These are phyloP conservation scores for Blastobotrys persicus DNA, from an alignment of 1,139 yeast species.

Conservation along the genomic window DNA sequence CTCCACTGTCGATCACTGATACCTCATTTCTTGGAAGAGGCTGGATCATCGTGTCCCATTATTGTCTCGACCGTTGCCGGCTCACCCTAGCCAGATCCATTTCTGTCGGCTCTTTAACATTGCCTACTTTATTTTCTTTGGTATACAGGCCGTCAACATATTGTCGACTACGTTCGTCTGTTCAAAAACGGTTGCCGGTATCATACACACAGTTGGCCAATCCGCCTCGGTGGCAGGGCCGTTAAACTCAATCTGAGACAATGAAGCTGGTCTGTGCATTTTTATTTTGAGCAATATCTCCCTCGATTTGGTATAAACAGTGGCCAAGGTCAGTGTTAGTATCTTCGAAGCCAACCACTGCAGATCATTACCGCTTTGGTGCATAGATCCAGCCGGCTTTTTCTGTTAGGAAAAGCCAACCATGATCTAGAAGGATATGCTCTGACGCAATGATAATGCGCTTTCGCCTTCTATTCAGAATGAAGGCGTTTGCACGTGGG, in stretches of 20 bases:
- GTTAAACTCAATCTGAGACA: not conserved
- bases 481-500: too few species aligned
- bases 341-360: not conserved
- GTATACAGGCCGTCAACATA: not conserved
- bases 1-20: conserved; percentile 7
- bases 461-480: too few species aligned
- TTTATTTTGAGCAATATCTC: not conserved
- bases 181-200: too few species aligned
- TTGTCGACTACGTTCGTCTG: too few species aligned
- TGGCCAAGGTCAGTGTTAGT: not conserved
- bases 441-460: too few species aligned
- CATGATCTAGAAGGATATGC: too few species aligned
- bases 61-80: not conserved
- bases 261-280: not conserved
- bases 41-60: not conserved
- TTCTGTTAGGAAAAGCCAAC: too few species aligned
- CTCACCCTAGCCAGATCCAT: not conserved
- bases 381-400: too few species aligned
- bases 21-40: conserved; percentile 1
- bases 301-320: not conserved
- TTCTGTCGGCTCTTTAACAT: not conserved
- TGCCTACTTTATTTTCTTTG: not conserved
- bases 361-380: not conserved
- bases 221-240: not conserved
- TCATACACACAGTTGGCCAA: not conserved